Evolutionary conservation across 257 asterid species (phyloP), one percentile per base, ranked within the genome.

Genomic region (Solanum rostratum): DNA sequence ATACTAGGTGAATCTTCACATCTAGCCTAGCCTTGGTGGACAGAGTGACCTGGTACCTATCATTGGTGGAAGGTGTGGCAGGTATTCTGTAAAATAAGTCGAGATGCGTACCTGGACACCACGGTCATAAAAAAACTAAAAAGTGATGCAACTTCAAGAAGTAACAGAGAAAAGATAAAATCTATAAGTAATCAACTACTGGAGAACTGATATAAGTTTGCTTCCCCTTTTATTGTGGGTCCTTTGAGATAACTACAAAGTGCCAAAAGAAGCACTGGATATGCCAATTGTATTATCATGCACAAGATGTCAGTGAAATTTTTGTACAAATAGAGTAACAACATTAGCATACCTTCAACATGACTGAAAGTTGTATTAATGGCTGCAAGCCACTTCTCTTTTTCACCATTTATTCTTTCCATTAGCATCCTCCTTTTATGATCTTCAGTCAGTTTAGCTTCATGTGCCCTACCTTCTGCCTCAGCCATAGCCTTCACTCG

Each of bases 341-440:
- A 27, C 63, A 49, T 50, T 76, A 76, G n/a, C 24, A 63, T 86
- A 97, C 99, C 99, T 95, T 93, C 98, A 87, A 97, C 92, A 84
- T 97, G 99, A 87, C 97, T 88, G 88, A 97, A 97, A 60, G 98
- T 89, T 79, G 99, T 90, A 84, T 95, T 97, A 85, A 97, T 95
- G 85, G 97, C 98, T 84, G 99, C 98, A 84, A 97, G 99, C 99
- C 99, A 97, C 92, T 97, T 97, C 91, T 97, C 98, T 86, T 88
- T 93, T 92, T 97, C 99, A 59, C 99, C 97, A 83, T 85, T 93
- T 84, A 95, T 92, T 84, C 86, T 90, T 85, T 95, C 99, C 24
- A 94, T 65, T 84, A 97, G 96, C 97, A 95, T 93, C 90, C 97
- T 92, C 88, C 90, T 93, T 80, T 94, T 94, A 84, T 94, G 98